Evolutionary conservation across 108 stramenopile genomes (phyloP).

Genomic region (Parmales sp.): DNA sequence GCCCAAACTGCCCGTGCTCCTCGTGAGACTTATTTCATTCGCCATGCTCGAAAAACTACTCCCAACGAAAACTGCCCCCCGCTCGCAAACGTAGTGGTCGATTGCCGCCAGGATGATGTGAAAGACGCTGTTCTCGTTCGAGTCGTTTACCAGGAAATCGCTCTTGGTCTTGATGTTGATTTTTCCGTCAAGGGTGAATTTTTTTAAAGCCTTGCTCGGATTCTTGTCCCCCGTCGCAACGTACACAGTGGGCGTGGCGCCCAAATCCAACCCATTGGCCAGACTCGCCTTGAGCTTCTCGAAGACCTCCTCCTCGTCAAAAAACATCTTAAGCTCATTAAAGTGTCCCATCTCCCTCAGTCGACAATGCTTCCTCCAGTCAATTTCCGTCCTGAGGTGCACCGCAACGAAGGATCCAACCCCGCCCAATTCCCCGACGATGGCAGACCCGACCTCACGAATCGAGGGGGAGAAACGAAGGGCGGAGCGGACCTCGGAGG

Average conservation of each 20-base stretch:
- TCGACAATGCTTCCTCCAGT: not conserved
- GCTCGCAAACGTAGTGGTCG: not conserved
- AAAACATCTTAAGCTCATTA: not conserved
- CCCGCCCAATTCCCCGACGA: not conserved
- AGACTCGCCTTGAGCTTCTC: not conserved
- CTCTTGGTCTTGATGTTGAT: not conserved
- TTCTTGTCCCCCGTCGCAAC: not conserved
- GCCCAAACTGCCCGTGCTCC: no score
- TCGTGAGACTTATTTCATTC: no score
- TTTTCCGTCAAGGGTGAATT: not conserved
- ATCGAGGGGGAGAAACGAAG: not conserved
- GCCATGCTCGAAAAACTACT: no score
- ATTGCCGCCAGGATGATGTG: not conserved
- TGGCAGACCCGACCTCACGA: not conserved
- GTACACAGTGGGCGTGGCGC: not conserved
- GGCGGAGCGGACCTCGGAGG: not conserved
- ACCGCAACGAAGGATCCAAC: not conserved
- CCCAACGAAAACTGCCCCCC: not conserved
- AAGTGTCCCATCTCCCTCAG: not conserved
- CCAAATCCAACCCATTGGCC: not conserved
- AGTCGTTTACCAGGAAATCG: not conserved
- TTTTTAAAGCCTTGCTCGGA: not conserved
- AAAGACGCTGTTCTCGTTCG: not conserved
- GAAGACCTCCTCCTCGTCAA: not conserved
- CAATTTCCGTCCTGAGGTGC: not conserved